Evolutionary conservation across 1,284 basidiomycete species (phyloP).

Genomic region (Caloboletus inedulis): DNA sequence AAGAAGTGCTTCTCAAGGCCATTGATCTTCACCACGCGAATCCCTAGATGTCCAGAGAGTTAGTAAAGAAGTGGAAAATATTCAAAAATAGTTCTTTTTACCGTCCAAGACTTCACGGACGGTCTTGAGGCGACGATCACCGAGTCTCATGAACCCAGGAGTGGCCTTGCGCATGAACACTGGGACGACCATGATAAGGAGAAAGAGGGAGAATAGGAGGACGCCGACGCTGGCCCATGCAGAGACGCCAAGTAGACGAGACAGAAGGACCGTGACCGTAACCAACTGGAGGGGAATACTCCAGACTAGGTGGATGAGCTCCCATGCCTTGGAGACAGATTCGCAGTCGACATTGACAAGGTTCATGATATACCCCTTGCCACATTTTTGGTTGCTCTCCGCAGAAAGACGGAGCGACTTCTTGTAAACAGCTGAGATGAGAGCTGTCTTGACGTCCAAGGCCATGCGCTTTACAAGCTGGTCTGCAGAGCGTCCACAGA

Average conservation of each 20-base stretch:
- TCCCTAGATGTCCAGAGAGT: constrained; percentile 12
- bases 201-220: constrained; percentile 22
- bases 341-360: constrained; percentile 32
- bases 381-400: constrained; percentile 26
- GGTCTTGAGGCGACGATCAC: constrained; percentile 28
- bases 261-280: constrained; percentile 20
- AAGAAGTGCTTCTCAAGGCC: constrained; percentile 25
- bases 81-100: background rate
- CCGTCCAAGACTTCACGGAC: constrained; percentile 31
- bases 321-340: constrained; percentile 30
- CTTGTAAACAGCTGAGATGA: constrained; percentile 32
- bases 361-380: constrained; percentile 30
- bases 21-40: constrained; percentile 30
- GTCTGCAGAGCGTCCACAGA: constrained; percentile 30
- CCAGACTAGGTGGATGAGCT: constrained; percentile 28
- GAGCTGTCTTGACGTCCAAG: constrained; percentile 29
- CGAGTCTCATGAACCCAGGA: constrained; percentile 28
- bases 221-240: constrained; percentile 32
- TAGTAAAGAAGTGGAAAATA: background rate
- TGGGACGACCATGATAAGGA: constrained; percentile 31
- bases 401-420: constrained; percentile 29
- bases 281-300: constrained; percentile 28
- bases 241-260: constrained; percentile 29
- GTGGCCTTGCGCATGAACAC: constrained; percentile 33
- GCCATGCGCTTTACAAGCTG: constrained; percentile 32